A percentile compares a stretch with the other conserved stretches of the same genome.
phyloP scores from a whole-genome alignment of 495 filamentous ascomycete species.

The Glutinoglossum americanum region DNA sequence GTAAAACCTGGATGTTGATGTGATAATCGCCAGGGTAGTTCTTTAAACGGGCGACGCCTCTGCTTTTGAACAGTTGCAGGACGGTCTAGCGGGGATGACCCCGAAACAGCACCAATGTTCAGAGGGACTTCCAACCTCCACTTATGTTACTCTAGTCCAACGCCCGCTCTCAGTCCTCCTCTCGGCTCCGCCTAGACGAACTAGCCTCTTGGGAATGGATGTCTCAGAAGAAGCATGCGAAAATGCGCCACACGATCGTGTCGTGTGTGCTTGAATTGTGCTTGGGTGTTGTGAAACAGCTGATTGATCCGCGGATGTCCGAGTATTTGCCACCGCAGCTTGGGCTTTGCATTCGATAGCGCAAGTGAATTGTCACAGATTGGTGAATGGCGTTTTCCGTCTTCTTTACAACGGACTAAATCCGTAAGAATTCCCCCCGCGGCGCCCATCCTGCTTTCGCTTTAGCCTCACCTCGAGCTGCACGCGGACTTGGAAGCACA shows the following conservation, averaged over 20 bases:
- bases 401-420: not conserved
- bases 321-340: not conserved
- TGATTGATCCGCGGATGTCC: not conserved
- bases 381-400: not conserved
- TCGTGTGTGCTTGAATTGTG: not conserved
- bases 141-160: not conserved
- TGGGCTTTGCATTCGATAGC: not conserved
- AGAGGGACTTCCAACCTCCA: not conserved
- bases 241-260: not conserved
- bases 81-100: not conserved
- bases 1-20: slow-evolving; percentile 1
- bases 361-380: not conserved
- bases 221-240: not conserved
- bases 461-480: not conserved
- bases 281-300: not conserved
- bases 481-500: not conserved
- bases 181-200: not conserved
- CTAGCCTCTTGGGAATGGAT: not conserved
- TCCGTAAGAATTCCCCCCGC: too few species aligned
- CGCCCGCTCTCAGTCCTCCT: not conserved
- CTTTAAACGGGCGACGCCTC: not conserved
- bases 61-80: not conserved
- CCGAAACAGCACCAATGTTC: not conserved
- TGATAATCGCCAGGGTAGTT: slow-evolving; percentile 1
- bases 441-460: not conserved